These are phyloP conservation scores for Rhynchospora breviuscula DNA, from an alignment of 176 grass and related monocot species.

Conservation along the genomic window DNA sequence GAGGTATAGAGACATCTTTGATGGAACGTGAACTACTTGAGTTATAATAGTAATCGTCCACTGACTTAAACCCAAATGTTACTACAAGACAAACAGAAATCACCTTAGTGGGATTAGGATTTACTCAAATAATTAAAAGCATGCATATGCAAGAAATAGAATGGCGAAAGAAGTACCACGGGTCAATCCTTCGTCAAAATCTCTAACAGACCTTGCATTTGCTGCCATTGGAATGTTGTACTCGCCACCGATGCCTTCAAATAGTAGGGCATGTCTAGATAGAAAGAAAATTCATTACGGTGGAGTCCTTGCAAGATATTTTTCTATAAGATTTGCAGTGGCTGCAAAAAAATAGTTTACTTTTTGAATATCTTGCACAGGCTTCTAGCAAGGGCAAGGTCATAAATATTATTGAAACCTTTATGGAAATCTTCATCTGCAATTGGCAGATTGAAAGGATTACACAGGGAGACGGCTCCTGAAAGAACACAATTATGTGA, in stretches of 20 bases:
- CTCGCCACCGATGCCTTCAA: slow-evolving; percentile 76
- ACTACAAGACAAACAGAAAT: slow-evolving; percentile 40
- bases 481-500: slow-evolving; percentile 65
- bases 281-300: slow-evolving; percentile 14
- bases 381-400: slow-evolving; percentile 65
- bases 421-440: slow-evolving; percentile 98
- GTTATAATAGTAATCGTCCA: slow-evolving; percentile 95
- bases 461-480: slow-evolving; percentile 91
- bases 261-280: slow-evolving; percentile 67
- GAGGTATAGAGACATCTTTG: slow-evolving; percentile 71
- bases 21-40: slow-evolving; percentile 91
- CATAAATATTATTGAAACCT: slow-evolving; percentile 95
- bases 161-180: slow-evolving; percentile 37
- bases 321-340: slow-evolving; percentile 18
- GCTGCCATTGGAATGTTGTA: slow-evolving; percentile 75
- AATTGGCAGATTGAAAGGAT: slow-evolving; percentile 92
- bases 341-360: slow-evolving; percentile 32
- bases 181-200: slow-evolving; percentile 94
- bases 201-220: slow-evolving; percentile 77
- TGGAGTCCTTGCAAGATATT: slow-evolving; percentile 26
- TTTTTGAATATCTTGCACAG: slow-evolving; percentile 69
- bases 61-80: slow-evolving; percentile 98
- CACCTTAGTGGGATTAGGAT: slow-evolving; percentile 1
- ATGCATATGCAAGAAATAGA: background rate
- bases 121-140: background rate